Evolutionary conservation across 306 rosid genomes (phyloP).

Genomic region (Lathyrus oleraceus): DNA sequence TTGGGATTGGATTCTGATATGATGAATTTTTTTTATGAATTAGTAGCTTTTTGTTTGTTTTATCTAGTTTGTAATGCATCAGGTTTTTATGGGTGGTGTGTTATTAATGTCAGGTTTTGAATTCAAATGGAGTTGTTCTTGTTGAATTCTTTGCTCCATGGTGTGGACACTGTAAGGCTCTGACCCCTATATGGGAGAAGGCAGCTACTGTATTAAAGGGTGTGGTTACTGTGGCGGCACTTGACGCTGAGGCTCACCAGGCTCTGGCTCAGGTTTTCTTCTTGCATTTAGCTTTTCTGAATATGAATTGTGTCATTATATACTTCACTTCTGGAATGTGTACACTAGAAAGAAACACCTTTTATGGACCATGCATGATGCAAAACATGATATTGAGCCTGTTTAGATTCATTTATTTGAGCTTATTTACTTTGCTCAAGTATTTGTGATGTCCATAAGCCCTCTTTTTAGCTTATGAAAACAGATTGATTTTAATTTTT

Average conservation of each 20-base stretch:
- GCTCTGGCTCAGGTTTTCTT: conserved; percentile 81
- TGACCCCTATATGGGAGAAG: conserved; percentile 94
- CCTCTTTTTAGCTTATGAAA: background rate
- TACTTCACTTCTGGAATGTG: background rate
- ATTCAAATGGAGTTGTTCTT: conserved; percentile 86
- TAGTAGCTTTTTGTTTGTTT: background rate
- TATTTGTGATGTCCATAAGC: background rate
- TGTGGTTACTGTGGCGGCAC: conserved; percentile 89
- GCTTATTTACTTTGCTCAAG: background rate
- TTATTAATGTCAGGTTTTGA: conserved; percentile 70
- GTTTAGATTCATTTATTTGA: background rate
- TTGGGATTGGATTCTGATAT: background rate
- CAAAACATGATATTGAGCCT: background rate
- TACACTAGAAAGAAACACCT: background rate
- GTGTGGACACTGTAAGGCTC: conserved; percentile 99
- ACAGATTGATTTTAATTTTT: background rate
- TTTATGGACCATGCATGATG: conserved; percentile 14
- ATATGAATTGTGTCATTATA: conserved; percentile 9
- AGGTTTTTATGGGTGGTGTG: conserved; percentile 15
- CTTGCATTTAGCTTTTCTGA: conserved; percentile 22
- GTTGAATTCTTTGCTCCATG: conserved; percentile 99
- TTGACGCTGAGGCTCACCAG: conserved; percentile 92
- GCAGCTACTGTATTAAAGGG: conserved; percentile 90
- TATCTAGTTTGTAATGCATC: conserved; percentile 22
- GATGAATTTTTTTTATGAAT: background rate